Percentiles rank a stretch among this genome's conserved stretches.
These are phyloP conservation scores for Rhododendron molle DNA, from an alignment of 148 eudicot species.

Conservation along the genomic window DNA sequence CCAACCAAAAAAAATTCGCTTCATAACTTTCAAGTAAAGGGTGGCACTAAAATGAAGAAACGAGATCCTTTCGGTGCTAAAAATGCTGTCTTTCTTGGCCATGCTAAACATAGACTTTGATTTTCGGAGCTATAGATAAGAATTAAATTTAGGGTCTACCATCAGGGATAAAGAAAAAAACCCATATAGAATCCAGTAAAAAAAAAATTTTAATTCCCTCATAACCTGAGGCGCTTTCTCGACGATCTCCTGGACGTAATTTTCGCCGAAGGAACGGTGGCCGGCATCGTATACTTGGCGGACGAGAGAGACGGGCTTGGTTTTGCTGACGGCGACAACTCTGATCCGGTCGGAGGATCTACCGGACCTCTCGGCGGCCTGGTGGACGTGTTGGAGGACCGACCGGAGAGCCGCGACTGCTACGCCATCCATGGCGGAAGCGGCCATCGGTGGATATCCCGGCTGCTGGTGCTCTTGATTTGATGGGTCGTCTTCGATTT, in stretches of 20 bases:
- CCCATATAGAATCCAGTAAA: neutral
- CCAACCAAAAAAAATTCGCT: neutral
- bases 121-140: neutral
- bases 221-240: constrained; percentile 92
- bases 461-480: neutral
- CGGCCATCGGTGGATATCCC: constrained; percentile 26
- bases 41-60: neutral
- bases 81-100: neutral
- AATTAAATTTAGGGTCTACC: neutral
- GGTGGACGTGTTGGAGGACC: constrained; percentile 58
- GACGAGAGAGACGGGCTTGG: constrained; percentile 71
- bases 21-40: neutral
- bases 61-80: neutral
- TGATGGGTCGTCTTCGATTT: neutral
- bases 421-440: constrained; percentile 65
- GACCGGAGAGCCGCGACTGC: constrained; percentile 80
- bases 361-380: constrained; percentile 68
- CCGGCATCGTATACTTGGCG: constrained; percentile 91
- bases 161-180: no score
- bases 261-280: constrained; percentile 85
- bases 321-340: constrained; percentile 89
- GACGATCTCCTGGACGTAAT: constrained; percentile 82
- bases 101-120: neutral
- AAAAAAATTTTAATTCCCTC: neutral
- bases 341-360: constrained; percentile 59